Evolutionary conservation across 208 protist species (phyloP), one percentile per base, ranked within the genome.

Genomic region (Spongospora subterranea): DNA sequence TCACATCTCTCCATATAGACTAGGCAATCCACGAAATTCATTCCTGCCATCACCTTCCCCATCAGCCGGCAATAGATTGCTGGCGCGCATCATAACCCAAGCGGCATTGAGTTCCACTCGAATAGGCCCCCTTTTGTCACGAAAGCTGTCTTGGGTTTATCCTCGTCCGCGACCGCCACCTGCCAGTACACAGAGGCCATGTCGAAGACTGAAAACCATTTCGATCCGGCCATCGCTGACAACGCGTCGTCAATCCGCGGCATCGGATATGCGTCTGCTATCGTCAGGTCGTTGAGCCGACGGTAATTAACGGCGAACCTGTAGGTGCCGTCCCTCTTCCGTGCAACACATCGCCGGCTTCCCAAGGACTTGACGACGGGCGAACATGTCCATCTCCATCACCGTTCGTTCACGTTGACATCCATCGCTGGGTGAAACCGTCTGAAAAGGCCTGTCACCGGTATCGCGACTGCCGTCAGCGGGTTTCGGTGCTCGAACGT

Each of bases 91-190:
- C 92, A 89, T 29, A 71, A n/a, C 6, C 46, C 88, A 82, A 89
- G 64, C 88, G 88, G 88, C 88, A 89, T 92, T 0, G n/a, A 0
- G 32, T 88, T 50, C 38, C 64, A 92, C 76, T 92, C 0, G 1
- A 53, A 92, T 0, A 53, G 45, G 0, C 91, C 54, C 43, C 92
- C 53, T 32, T 0, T 6, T 0, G 65, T 90, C 0, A 60, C 90
- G 90, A 92, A 92, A 0, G 89, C 64, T 0, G 89, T 92, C 66
- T 92, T 92, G 45, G 46, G 0, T 13, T 60, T 64, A 65, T 92
- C 38, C n/a, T 92, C 40, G 6, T 88, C 77, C 0, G 35, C 88
- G 0, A 92, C 45, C 0, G 46, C 46, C 0, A 92, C 45, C 77
- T 92, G 90, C 45, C 82, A 91, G 45, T 92, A 92, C 0, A 88